phyloP scores from a whole-genome alignment of 345 rosid species.

The Camelina hispida region DNA sequence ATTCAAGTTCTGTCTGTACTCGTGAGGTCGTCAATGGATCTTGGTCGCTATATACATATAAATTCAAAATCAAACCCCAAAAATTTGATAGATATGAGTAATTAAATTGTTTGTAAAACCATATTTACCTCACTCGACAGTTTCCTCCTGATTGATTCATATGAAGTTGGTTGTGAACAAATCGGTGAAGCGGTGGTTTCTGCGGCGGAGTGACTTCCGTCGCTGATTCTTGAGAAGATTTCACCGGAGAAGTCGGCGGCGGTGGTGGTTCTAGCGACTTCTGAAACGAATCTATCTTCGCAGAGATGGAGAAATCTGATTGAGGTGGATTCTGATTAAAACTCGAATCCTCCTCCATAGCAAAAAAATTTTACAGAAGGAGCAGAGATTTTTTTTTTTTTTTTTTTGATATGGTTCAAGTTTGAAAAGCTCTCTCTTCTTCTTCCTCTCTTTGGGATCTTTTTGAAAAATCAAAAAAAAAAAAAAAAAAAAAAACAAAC shows the following conservation, averaged over 20 bases:
- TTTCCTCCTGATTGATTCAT: slow-evolving; percentile 43
- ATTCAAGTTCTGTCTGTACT: slow-evolving; percentile 43
- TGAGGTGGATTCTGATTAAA: slow-evolving; percentile 56
- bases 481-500: slow-evolving; percentile 4
- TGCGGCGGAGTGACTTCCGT: slow-evolving; percentile 41
- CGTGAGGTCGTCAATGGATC: slow-evolving; percentile 51
- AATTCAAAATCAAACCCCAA: too few relatives aligned
- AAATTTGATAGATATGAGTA: too few relatives aligned
- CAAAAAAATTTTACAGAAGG: neutral
- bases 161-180: slow-evolving; percentile 50
- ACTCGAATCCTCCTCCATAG: slow-evolving; percentile 53
- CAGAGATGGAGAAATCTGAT: slow-evolving; percentile 56
- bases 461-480: slow-evolving; percentile 46
- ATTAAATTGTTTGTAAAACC: neutral
- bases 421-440: slow-evolving; percentile 26
- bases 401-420: neutral
- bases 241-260: slow-evolving; percentile 29
- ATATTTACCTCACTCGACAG: slow-evolving; percentile 42
- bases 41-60: slow-evolving; percentile 48
- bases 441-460: slow-evolving; percentile 25
- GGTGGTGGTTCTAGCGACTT: slow-evolving; percentile 23
- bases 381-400: neutral
- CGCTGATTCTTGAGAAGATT: slow-evolving; percentile 15
- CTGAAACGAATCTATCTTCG: slow-evolving; percentile 41
- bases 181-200: slow-evolving; percentile 42